Base-by-base conservation (phyloP, 1,284 basidiomycete genomes). In the Microbotryum intermedium region DNA sequence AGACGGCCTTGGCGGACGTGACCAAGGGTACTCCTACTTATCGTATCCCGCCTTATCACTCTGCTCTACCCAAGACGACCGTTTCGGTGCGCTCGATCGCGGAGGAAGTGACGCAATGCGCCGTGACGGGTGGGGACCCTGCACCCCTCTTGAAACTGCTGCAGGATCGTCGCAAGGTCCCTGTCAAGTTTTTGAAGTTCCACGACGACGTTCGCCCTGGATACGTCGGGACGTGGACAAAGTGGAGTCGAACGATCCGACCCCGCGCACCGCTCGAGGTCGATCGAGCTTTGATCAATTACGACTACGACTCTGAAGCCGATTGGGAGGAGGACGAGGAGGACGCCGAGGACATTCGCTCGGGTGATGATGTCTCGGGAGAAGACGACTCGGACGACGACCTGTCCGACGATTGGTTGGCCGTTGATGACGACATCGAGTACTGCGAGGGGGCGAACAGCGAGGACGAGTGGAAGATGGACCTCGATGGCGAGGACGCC, bases 221-320 rank as follows among this genome's bases (percentile, higher is more conserved):
- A 2, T 92, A 90, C 74, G 85, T 84, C 68, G 89, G 76, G 28
- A 91, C 89, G 20, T 91, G 86, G 85, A 89, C 88, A 11, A 83
- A 84, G 53, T 81, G 78, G 61, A 88, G 87, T 25, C 77, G 77
- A 18, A 74, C 81, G 54, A 81, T 92, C 58, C 83, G 85, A 2
- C 83, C 86, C 9, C 81, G 89, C n/a, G 80, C 78, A 34, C 88
- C 90, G 2, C 83, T 89, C 61, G 81, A 79, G 4, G 79, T 80
- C 63, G 90, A 92, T 69, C 77, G 82, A 8, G 75, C 83, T 6
- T 78, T 81, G 23, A 78, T 86, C 57, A 87, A 92, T 74, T 92
- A 92, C 73, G 79, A 80, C 16, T 88, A 88, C 70, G 88, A 91
- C 74, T 88, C 86, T 58, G 89, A 86, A 21, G 87, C 83, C 66